A percentile compares a stretch with the other conserved stretches of the same genome.
These are phyloP conservation scores for Conidiobolus incongruus DNA, from an alignment of 371 early-diverging fungal genomes.

Conservation along the genomic window DNA sequence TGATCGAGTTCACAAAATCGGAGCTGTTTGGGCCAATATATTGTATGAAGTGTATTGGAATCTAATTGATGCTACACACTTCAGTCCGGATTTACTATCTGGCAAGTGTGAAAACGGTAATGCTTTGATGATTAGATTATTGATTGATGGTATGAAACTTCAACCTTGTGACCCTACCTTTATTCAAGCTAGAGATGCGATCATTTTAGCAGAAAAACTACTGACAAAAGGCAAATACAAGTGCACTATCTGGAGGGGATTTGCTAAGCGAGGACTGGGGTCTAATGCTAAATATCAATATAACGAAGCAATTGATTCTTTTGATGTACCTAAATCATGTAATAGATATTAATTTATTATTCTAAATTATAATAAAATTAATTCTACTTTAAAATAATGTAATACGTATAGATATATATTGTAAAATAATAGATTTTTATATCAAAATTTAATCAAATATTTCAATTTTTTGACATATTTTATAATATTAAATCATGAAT, in stretches of 20 bases:
- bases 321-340: slow-evolving; percentile 23
- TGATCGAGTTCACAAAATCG: not conserved
- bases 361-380: too few relatives aligned
- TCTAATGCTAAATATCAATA: slow-evolving; percentile 11
- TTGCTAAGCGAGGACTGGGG: slow-evolving; percentile 7
- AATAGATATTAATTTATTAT: too few relatives aligned
- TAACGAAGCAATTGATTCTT: slow-evolving; percentile 44
- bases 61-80: slow-evolving; percentile 7
- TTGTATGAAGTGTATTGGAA: too few relatives aligned
- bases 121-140: slow-evolving; percentile 17
- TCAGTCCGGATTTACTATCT: slow-evolving; percentile 12
- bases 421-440: too few relatives aligned
- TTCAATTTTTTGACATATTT: too few relatives aligned
- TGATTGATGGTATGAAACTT: too few relatives aligned
- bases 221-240: slow-evolving; percentile 2
- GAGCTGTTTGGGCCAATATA: not conserved
- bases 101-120: too few relatives aligned
- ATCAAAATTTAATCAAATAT: too few relatives aligned
- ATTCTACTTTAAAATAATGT: too few relatives aligned
- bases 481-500: too few relatives aligned
- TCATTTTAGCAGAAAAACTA: slow-evolving; percentile 14
- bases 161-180: slow-evolving; percentile 21
- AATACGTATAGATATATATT: too few relatives aligned
- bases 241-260: slow-evolving; percentile 8
- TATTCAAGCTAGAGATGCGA: slow-evolving; percentile 17